Conservation (phyloP, 345 rosid species). For the Eucalyptus erythrocorys region DNA sequence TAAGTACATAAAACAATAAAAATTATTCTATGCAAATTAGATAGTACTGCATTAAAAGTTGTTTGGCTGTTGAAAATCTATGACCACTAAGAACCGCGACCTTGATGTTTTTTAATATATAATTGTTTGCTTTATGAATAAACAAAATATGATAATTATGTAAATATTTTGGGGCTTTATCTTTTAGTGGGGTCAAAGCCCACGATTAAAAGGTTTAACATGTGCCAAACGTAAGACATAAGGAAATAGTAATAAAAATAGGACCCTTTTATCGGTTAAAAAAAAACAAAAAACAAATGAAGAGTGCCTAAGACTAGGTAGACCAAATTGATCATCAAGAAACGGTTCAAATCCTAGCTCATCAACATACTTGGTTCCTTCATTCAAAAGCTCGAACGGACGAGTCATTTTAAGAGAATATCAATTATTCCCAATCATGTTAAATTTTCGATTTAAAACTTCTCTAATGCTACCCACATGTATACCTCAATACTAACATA, state of each 20-base stretch:
- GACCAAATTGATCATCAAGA: no score
- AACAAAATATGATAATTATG: background rate
- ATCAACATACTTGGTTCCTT: no score
- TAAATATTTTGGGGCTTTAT: background rate
- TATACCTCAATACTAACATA: background rate
- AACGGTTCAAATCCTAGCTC: no score
- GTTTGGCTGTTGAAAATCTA: background rate
- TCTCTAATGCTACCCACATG: background rate
- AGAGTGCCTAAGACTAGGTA: no score
- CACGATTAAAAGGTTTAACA: background rate
- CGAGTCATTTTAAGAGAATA: accelerated
- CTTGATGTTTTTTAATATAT: background rate
- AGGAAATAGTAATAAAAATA: background rate
- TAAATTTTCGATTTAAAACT: accelerated
- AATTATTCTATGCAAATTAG: background rate
- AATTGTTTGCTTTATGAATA: background rate
- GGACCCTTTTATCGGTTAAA: background rate
- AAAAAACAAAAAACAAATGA: no score
- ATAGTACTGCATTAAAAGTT: background rate
- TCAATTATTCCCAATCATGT: background rate
- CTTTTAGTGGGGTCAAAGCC: background rate
- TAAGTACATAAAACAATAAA: background rate
- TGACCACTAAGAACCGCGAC: background rate
- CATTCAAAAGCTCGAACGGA: background rate
- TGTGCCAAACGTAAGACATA: background rate